Percentiles rank a stretch among this genome's conserved stretches.
phyloP scores from a whole-genome alignment of 441 rosid species.

The Eruca vesicaria region DNA sequence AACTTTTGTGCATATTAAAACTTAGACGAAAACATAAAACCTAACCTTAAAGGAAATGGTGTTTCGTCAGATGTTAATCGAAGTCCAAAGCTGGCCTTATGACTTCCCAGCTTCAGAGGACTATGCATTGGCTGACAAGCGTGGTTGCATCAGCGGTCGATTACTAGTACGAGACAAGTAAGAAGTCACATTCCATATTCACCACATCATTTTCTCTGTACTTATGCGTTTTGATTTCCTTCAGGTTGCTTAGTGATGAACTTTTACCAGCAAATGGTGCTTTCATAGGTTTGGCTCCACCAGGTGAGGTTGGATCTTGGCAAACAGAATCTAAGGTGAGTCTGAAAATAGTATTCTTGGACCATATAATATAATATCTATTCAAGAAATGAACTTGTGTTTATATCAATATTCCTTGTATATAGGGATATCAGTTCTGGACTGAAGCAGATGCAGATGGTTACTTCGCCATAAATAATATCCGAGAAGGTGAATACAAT shows the following conservation, averaged over 20 bases:
- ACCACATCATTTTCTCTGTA: neutral
- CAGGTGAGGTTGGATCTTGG: constrained; percentile 83
- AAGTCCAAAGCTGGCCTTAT: constrained; percentile 88
- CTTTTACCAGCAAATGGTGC: constrained; percentile 52
- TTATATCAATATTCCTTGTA: neutral
- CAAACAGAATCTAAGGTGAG: constrained; percentile 74
- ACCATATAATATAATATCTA: neutral
- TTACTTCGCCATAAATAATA: constrained; percentile 40
- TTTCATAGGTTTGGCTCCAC: constrained; percentile 66
- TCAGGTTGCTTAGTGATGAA: constrained; percentile 48
- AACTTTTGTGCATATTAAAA: neutral
- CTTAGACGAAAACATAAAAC: neutral
- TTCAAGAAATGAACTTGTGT: neutral
- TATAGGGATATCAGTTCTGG: constrained; percentile 74
- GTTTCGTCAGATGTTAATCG: constrained; percentile 43
- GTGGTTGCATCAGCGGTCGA: constrained; percentile 69
- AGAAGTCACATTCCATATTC: neutral
- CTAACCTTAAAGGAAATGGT: constrained; percentile 5
- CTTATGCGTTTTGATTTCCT: neutral
- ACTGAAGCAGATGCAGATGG: constrained; percentile 46
- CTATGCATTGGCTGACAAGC: constrained; percentile 46
- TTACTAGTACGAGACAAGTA: constrained; percentile 66
- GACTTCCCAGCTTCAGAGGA: constrained; percentile 70
- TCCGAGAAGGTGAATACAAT: constrained; percentile 50
- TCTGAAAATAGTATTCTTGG: neutral